Evolutionary conservation across 2,329 filamentous ascomycete genomes (phyloP).

Genomic region (Phoma sp.): DNA sequence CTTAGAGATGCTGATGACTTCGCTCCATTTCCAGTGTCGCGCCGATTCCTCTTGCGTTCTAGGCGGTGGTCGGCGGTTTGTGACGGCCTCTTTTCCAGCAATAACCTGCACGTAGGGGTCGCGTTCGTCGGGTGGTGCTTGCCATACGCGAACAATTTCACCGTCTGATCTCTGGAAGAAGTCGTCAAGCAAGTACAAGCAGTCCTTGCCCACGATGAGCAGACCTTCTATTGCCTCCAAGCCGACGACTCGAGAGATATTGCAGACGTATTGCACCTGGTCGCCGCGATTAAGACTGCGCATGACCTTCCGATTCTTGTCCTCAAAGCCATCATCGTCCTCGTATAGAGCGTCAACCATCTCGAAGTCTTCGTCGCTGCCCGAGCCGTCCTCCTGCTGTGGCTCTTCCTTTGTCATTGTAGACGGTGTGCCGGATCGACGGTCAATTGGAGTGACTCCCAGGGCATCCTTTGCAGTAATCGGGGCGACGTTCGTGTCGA

Average conservation of each 20-base stretch:
- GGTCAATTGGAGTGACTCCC: conserved; percentile 38
- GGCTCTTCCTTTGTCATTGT: conserved; percentile 24
- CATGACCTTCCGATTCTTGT: conserved; percentile 99
- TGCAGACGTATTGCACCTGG: conserved; percentile 91
- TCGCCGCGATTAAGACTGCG: conserved; percentile 89
- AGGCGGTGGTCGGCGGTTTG: conserved; percentile 49
- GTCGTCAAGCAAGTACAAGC: conserved; percentile 92
- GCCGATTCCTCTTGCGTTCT: conserved; percentile 70
- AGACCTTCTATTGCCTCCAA: conserved; percentile 94
- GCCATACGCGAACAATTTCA: conserved; percentile 96
- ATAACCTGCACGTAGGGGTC: conserved; percentile 97
- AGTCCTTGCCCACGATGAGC: conserved; percentile 89
- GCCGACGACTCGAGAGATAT: conserved; percentile 92
- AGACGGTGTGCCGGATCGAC: conserved; percentile 28
- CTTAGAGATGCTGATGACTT: conserved; percentile 95
- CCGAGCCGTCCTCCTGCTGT: conserved; percentile 48
- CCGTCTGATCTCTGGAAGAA: conserved; percentile 95
- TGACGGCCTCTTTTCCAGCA: conserved; percentile 73
- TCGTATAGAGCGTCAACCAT: conserved; percentile 93
- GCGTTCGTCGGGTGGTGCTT: conserved; percentile 88
- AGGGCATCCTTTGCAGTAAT: conserved; percentile 40
- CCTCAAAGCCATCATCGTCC: conserved; percentile 85
- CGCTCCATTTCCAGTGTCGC: conserved; percentile 90
- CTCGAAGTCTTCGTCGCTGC: conserved; percentile 89
- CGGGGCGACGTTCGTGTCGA: conserved; percentile 54